phyloP scores from a whole-genome alignment of 805 yeast genomes.

The Ogataea henricii region DNA sequence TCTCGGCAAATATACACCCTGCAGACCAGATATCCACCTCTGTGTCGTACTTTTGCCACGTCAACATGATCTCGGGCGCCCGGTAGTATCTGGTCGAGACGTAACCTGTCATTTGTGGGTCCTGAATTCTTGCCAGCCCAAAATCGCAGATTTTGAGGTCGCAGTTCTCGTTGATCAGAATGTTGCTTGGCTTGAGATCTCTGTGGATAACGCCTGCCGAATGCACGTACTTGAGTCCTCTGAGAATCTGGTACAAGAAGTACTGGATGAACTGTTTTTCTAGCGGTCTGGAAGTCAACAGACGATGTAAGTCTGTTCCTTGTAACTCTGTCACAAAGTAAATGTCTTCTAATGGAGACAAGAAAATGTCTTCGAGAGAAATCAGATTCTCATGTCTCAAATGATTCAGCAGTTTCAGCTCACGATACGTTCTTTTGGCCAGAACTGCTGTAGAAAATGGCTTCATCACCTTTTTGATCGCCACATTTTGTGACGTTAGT shows the following conservation, averaged over 20 bases:
- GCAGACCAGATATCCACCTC: conserved; percentile 99
- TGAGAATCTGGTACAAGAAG: conserved; percentile 89
- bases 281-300: conserved; percentile 88
- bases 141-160: conserved; percentile 94
- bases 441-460: conserved; percentile 94
- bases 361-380: conserved; percentile 88
- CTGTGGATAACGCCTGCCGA: conserved; percentile 95
- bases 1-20: conserved; percentile 95
- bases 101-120: conserved; percentile 98
- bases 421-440: conserved; percentile 96
- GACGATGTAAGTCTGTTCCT: conserved; percentile 93
- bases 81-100: conserved; percentile 94
- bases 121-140: conserved; percentile 95
- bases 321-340: conserved; percentile 94
- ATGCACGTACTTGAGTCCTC: conserved; percentile 93
- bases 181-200: conserved; percentile 89
- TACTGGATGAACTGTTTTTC: conserved; percentile 97
- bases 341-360: conserved; percentile 93
- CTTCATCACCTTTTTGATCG: conserved; percentile 96
- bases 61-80: conserved; percentile 97
- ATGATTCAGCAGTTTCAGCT: conserved; percentile 88
- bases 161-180: conserved; percentile 90
- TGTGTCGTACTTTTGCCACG: conserved; percentile 97
- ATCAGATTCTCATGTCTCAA: conserved; percentile 93
- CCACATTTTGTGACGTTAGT: conserved; percentile 88